Evolutionary conservation across 1,284 basidiomycete genomes (phyloP), one percentile per base, ranked within the genome.

Genomic region (Trichosporon sp.): DNA sequence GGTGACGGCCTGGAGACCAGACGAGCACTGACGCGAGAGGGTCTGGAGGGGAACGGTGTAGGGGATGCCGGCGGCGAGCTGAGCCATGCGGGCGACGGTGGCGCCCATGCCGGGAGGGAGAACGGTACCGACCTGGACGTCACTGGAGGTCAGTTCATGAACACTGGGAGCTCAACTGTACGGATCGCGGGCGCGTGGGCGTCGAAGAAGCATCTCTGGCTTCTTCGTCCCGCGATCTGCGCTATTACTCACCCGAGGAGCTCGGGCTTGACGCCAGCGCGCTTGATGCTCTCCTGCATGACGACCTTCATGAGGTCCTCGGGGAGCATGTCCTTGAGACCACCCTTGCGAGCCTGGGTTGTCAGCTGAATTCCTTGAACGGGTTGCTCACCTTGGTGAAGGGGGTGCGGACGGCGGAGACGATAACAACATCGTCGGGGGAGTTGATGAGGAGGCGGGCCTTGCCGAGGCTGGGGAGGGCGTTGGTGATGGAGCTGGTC

Each of bases 1-100:
- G 83, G 90, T 92, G 72, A 97, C 88, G 34, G 94, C 91, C 38
- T 92, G 89, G 64, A 99, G 87, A 72, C 95, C 95, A 34, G 92
- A 94, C 1, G 94, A 96, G 84, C 96, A 99, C 82, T 96, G 94
- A 68, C 96, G 87, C 86, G 99, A 98, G 74, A 98, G 87, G 15
- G 95, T 96, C 85, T 91, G 91, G 83, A 98, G 84, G 25, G 92
- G 84, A 2, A 89, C 85, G 9, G 91, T 89, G 77, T 90, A 86
- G 29, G 96, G 95, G 77, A 98, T 94, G 42, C 96, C 95, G 69
- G 96, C 91, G 81, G 91, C 89, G 60, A 99, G 87, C 62, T 91
- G 89, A 34, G 95, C 96, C 93, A 98, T 97, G 73, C 96, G 90
- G n/a, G 95, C 94, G 15, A 89, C 89, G 64, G 84, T 88, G 5